These are phyloP conservation scores for Nadsonia commutata DNA, from an alignment of 1,139 yeast species.

Conservation along the genomic window DNA sequence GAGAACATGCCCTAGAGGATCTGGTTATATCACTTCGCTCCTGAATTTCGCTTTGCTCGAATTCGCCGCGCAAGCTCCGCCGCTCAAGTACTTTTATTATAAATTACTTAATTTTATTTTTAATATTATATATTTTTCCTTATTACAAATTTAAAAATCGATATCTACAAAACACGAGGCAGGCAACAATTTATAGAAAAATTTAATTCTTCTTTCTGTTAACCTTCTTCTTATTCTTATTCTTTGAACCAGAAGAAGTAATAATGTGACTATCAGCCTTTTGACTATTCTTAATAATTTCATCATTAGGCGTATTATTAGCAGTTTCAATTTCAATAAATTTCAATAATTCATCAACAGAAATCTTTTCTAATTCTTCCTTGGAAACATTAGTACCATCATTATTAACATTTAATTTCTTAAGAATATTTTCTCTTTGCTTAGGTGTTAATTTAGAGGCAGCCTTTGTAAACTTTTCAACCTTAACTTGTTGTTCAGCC, in stretches of 20 bases:
- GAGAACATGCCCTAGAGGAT: no score
- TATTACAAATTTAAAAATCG: no score
- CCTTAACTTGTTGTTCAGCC: slow-evolving; percentile 4
- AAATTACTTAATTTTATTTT: no score
- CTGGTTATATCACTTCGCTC: no score
- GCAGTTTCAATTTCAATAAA: not conserved
- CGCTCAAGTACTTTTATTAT: no score
- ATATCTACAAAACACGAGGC: no score
- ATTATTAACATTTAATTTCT: not conserved
- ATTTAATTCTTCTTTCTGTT: slow-evolving; percentile 1
- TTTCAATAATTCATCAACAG: not conserved
- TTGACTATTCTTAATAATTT: slow-evolving; percentile 2
- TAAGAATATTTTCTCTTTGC: not conserved
- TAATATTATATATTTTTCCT: no score
- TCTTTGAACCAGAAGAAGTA: slow-evolving; percentile 1
- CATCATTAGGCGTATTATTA: not conserved
- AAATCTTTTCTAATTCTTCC: not conserved
- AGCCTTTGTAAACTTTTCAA: slow-evolving; percentile 1
- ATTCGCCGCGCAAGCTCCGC: no score
- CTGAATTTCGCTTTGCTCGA: no score
- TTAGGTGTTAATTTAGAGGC: slow-evolving; percentile 1
- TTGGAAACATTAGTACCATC: not conserved
- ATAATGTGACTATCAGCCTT: slow-evolving; percentile 3
- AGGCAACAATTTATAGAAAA: no score
- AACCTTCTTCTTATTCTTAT: slow-evolving; percentile 5